Evolutionary conservation across 164 flowering plant species (phyloP).

Genomic region (Tetrastigma voinierianum): DNA sequence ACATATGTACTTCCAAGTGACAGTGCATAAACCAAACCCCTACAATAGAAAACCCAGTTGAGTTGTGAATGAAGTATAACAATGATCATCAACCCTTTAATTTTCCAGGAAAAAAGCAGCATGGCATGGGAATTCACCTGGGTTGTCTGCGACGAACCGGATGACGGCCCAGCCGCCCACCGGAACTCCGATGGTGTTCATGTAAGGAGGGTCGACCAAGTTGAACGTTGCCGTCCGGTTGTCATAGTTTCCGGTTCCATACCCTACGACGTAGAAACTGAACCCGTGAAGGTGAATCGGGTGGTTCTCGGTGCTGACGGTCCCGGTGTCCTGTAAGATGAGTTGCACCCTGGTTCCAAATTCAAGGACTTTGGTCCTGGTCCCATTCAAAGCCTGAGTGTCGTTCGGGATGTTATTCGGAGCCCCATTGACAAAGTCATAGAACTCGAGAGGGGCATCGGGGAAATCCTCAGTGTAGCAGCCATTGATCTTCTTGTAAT

Average conservation of each 20-base stretch:
- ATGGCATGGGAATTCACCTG: constrained; percentile 44
- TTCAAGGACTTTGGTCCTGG: constrained; percentile 49
- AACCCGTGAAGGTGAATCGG: constrained; percentile 80
- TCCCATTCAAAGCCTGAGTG: constrained; percentile 50
- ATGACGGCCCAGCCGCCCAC: constrained; percentile 85
- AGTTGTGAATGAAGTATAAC: not conserved
- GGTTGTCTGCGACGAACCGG: constrained; percentile 69
- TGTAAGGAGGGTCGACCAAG: constrained; percentile 63
- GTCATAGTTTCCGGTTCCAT: constrained; percentile 61
- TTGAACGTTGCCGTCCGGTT: constrained; percentile 45
- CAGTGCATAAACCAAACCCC: constrained; percentile 83
- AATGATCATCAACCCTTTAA: not conserved
- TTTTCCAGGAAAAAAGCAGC: not conserved
- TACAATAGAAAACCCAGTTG: constrained; percentile 6
- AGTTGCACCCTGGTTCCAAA: constrained; percentile 59
- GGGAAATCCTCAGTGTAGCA: constrained; percentile 59
- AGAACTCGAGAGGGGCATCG: constrained; percentile 40
- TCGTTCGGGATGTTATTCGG: constrained; percentile 53
- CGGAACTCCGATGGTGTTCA: constrained; percentile 74
- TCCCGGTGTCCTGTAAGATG: constrained; percentile 67
- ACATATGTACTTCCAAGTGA: constrained; percentile 56
- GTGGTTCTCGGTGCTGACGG: constrained; percentile 59
- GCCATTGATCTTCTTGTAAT: constrained; percentile 44
- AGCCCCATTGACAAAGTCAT: constrained; percentile 66
- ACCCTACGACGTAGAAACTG: constrained; percentile 69